phyloP scores from a whole-genome alignment of 768 basidiomycete genomes.

The Gyrodon lividus region DNA sequence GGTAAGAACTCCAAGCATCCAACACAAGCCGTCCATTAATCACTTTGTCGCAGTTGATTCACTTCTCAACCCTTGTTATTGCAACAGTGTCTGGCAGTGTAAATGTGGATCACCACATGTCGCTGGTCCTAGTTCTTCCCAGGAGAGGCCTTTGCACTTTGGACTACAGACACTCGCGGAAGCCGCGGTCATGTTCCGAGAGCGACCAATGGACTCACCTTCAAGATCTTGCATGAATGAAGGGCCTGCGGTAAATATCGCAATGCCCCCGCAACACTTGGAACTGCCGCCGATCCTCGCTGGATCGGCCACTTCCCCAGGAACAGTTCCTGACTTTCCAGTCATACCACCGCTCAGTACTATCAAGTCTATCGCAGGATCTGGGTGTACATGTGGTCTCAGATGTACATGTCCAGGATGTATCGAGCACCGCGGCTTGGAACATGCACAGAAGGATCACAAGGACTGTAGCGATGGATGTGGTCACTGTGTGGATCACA shows the following conservation, averaged over 20 bases:
- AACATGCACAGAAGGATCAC: conserved; percentile 39
- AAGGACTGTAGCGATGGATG: conserved; percentile 51
- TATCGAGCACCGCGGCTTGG: conserved; percentile 60
- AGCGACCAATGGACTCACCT: conserved; percentile 8
- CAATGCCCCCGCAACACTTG: conserved; percentile 25
- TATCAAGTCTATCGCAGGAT: conserved; percentile 58
- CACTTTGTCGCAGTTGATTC: conserved; percentile 46
- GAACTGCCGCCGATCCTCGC: conserved; percentile 50
- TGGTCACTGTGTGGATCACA: conserved; percentile 59
- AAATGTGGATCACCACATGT: conserved; percentile 36
- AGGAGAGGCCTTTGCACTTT: conserved; percentile 1
- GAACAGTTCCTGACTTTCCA: conserved; percentile 44
- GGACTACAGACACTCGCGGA: conserved; percentile 39
- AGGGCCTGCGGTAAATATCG: not conserved
- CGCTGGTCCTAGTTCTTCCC: conserved; percentile 3
- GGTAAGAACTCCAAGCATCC: conserved; percentile 33
- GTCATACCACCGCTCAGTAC: conserved; percentile 60
- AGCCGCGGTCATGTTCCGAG: conserved; percentile 30
- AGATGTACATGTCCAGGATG: conserved; percentile 75
- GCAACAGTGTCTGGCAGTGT: conserved; percentile 55
- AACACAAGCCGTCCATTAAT: conserved; percentile 1
- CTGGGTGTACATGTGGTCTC: conserved; percentile 72
- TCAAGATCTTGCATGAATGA: conserved; percentile 19
- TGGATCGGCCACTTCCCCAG: conserved; percentile 19
- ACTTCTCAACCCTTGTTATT: conserved; percentile 64